Evolutionary conservation across 768 basidiomycete genomes (phyloP), one percentile per base, ranked within the genome.

Genomic region (Grammothele lineata): DNA sequence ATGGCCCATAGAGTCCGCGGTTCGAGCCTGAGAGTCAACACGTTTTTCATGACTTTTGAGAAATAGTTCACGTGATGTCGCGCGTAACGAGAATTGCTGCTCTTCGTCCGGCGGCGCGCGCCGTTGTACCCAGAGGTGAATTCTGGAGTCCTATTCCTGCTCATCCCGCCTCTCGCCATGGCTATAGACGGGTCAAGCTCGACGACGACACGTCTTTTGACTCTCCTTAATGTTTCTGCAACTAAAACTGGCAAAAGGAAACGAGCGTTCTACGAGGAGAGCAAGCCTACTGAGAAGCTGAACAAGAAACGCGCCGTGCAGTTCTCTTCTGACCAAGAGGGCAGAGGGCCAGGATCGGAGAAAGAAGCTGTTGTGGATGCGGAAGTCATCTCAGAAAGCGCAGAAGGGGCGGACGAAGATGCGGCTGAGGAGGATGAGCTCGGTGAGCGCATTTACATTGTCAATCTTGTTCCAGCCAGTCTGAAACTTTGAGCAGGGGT

Each of bases 151-250:
- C n/a, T n/a, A n/a, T n/a, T n/a, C n/a, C n/a, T n/a, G n/a, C n/a
- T 37, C 17, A 10, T 21, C 11, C 7, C 21, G 17, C n/a, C 5
- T n/a, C 37, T 11, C 37, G 35, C 35, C 17, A 63, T 63, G 62
- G 57, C 58, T 39, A 40, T 62, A 6, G 61, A 63, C 45, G 58
- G 70, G 40, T 62, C 62, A 32, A 82, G 79, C 43, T 66, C 74
- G 3, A 79, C 83, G 9, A 89, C 82, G 1, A 91, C 89, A 37
- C 83, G 82, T 40, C 79, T 96, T 1, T 66, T 96, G 23, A 95
- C 93, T 0, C 78, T 96, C 1, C 73, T 96, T 4, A 97, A 96
- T 61, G 87, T 93, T 3, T 91, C 90, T 26, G 88, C 90, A 0
- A 80, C 83, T 3, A 92, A 84, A 60, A 67, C 77, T 3, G 70